phyloP scores from a whole-genome alignment of 352 stramenopile genomes.

The Phytophthora ohioensis region DNA sequence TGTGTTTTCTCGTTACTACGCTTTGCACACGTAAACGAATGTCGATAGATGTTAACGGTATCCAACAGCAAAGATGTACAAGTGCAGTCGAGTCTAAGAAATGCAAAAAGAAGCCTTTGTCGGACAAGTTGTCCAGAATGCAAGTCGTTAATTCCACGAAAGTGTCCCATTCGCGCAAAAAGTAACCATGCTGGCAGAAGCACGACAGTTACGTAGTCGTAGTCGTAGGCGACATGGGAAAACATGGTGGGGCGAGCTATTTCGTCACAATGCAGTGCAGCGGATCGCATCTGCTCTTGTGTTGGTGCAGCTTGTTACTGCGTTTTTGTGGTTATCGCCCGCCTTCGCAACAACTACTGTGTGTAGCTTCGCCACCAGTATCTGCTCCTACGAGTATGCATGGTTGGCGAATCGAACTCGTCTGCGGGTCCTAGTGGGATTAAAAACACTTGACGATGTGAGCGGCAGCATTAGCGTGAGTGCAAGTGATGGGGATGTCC shows the following conservation, averaged over 20 bases:
- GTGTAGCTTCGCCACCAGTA: slow-evolving; percentile 49
- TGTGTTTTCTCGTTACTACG: slow-evolving; percentile 63
- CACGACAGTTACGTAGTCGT: too few species aligned
- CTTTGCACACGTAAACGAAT: slow-evolving; percentile 20
- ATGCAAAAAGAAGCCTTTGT: not conserved
- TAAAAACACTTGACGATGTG: slow-evolving; percentile 20
- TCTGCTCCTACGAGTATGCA: slow-evolving; percentile 64
- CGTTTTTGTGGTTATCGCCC: slow-evolving; percentile 63
- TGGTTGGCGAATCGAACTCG: slow-evolving; percentile 65
- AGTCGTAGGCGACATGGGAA: not conserved
- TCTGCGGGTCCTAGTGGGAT: slow-evolving; percentile 27
- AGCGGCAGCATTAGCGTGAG: not conserved
- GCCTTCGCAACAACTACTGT: slow-evolving; percentile 55
- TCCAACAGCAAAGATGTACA: too few species aligned
- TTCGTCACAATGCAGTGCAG: slow-evolving; percentile 52
- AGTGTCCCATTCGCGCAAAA: not conserved
- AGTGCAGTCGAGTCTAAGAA: too few species aligned
- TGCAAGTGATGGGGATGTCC: not conserved
- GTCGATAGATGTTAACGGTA: too few species aligned
- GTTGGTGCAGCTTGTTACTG: slow-evolving; percentile 52
- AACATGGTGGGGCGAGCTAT: not conserved
- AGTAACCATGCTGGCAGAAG: not conserved
- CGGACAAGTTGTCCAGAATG: too few species aligned
- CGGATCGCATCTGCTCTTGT: slow-evolving; percentile 53
- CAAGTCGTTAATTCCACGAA: not conserved